phyloP scores from a whole-genome alignment of 495 filamentous ascomycete species.

The Penicillium angulare region DNA sequence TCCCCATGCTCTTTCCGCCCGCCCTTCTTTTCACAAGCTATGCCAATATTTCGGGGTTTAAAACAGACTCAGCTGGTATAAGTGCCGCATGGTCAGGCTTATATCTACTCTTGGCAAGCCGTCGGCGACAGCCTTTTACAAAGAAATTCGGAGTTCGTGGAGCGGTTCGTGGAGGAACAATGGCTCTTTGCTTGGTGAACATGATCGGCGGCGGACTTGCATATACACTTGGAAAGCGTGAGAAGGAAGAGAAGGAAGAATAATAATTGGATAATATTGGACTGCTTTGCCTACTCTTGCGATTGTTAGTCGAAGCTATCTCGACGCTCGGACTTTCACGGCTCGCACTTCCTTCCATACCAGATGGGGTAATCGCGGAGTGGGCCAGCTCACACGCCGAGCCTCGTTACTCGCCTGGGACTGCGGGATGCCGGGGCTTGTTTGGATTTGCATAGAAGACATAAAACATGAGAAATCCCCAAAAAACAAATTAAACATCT shows the following conservation, averaged over 20 bases:
- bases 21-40: constrained; percentile 85
- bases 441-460: no score
- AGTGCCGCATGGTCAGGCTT: constrained; percentile 83
- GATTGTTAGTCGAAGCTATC: no score
- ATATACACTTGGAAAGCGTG: constrained; percentile 64
- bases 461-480: no score
- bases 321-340: no score
- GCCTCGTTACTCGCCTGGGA: no score
- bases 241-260: constrained; percentile 44
- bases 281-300: no score
- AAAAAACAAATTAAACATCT: no score
- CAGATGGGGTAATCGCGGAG: no score
- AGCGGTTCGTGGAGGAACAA: constrained; percentile 64
- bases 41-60: constrained; percentile 73
- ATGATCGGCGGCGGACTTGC: constrained; percentile 66
- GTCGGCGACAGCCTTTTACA: constrained; percentile 57
- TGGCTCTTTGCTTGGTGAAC: constrained; percentile 71
- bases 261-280: no score
- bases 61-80: constrained; percentile 78
- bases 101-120: constrained; percentile 74
- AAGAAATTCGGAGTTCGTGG: constrained; percentile 68
- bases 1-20: constrained; percentile 80
- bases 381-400: no score
- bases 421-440: no score
- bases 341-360: no score